Conservation (phyloP, 306 rosid genomes). For the Sicyos baderoa region DNA sequence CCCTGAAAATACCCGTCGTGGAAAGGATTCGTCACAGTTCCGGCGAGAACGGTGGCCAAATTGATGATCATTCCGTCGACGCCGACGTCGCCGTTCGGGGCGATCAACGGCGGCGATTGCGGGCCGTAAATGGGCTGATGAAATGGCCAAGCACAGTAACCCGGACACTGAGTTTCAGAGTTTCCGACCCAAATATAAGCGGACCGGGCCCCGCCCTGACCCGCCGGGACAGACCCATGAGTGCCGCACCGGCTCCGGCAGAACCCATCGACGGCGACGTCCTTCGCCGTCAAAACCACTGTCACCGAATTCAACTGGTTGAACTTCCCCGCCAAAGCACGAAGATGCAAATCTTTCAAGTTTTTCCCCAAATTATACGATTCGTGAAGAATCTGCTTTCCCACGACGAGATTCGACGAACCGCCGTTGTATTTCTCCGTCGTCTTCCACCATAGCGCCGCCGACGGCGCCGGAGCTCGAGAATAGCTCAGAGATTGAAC, state of each 20-base stretch:
- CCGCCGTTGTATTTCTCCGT: conserved; percentile 64
- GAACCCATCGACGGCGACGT: conserved; percentile 67
- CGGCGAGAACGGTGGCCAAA: conserved; percentile 76
- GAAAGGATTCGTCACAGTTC: conserved; percentile 83
- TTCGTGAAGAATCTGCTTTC: conserved; percentile 55
- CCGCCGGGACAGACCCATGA: conserved; percentile 39
- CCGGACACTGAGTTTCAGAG: conserved; percentile 77
- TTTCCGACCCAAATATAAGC: conserved; percentile 88
- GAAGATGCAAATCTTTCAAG: conserved; percentile 32
- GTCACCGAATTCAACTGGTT: conserved; percentile 40
- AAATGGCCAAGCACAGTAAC: conserved; percentile 93
- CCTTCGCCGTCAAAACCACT: conserved; percentile 61
- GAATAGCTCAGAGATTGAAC: conserved; percentile 38
- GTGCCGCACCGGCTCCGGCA: conserved; percentile 68
- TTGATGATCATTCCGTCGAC: conserved; percentile 81
- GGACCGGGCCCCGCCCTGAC: conserved; percentile 16
- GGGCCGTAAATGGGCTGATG: conserved; percentile 93
- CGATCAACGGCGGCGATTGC: conserved; percentile 61
- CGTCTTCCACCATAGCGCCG: conserved; percentile 79
- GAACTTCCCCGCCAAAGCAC: conserved; percentile 38
- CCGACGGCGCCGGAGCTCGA: conserved; percentile 34
- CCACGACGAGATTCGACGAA: conserved; percentile 51
- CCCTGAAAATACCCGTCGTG: conserved; percentile 82
- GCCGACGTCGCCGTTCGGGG: conserved; percentile 93
- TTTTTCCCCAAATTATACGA: conserved; percentile 52